Evolutionary conservation across 495 filamentous ascomycete genomes (phyloP).

Genomic region (Xylaria curta): DNA sequence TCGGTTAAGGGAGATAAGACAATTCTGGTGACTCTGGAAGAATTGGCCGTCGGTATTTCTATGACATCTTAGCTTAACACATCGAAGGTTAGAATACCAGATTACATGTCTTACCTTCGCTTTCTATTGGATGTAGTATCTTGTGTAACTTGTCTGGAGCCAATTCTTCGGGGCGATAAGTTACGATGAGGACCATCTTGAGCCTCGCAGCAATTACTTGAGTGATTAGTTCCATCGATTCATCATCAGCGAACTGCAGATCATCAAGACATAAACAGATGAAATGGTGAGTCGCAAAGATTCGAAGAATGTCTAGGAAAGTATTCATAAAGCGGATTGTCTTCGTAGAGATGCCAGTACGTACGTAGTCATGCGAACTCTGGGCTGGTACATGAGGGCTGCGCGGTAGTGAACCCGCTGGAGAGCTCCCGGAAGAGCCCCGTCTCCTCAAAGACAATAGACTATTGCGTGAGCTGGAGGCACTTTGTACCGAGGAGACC

Average conservation of each 20-base stretch:
- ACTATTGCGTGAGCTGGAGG: constrained; percentile 25
- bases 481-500: constrained; percentile 33
- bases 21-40: constrained; percentile 67
- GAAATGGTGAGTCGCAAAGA: constrained; percentile 77
- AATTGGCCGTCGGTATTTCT: constrained; percentile 52
- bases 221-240: constrained; percentile 78
- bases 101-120: constrained; percentile 45
- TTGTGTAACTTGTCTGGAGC: constrained; percentile 51
- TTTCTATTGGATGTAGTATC: constrained; percentile 53
- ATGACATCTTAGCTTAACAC: constrained; percentile 43
- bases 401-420: constrained; percentile 33
- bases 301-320: constrained; percentile 81
- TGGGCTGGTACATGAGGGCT: constrained; percentile 48
- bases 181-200: constrained; percentile 79
- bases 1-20: constrained; percentile 71
- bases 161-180: constrained; percentile 63
- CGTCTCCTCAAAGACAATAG: constrained; percentile 43
- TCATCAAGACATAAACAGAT: constrained; percentile 88
- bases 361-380: constrained; percentile 72
- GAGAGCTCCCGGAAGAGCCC: constrained; percentile 49
- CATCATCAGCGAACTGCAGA: constrained; percentile 84
- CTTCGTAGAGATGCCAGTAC: constrained; percentile 70
- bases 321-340: constrained; percentile 82
- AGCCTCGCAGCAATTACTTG: constrained; percentile 75
- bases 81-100: not conserved